Evolutionary conservation across 2,329 filamentous ascomycete species (phyloP).

Genomic region (Colletotrichum graminicola): DNA sequence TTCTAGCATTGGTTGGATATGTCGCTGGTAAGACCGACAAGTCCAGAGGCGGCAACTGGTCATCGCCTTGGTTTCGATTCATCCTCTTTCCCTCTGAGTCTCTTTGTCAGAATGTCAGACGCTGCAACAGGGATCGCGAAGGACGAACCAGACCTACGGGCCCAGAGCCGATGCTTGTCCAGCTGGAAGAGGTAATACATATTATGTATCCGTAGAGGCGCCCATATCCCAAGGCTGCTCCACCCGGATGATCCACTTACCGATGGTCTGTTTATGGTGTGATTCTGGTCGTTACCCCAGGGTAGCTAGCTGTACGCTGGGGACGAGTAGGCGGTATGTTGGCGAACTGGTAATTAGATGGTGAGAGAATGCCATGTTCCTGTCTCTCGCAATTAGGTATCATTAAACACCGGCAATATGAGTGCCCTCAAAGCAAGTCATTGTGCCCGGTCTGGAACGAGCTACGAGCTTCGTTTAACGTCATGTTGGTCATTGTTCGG

Average conservation of each 20-base stretch:
- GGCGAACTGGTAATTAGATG: neutral
- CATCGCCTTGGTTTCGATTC: slow-evolving; percentile 11
- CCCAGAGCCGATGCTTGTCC: slow-evolving; percentile 4
- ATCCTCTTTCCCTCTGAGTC: neutral
- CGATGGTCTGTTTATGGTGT: slow-evolving; percentile 40
- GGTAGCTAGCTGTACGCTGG: neutral
- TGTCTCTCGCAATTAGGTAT: neutral
- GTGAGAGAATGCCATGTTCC: neutral
- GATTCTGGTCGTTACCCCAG: slow-evolving; percentile 39
- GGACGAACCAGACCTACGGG: neutral
- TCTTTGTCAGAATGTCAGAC: neutral
- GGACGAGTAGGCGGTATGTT: neutral
- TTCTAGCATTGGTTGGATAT: neutral
- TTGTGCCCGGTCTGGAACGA: neutral
- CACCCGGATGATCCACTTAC: slow-evolving; percentile 39
- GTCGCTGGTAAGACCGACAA: slow-evolving; percentile 22
- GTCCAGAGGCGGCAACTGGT: slow-evolving; percentile 25
- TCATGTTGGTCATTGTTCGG: neutral
- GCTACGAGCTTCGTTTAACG: neutral
- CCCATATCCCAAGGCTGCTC: slow-evolving; percentile 21
- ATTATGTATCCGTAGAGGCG: too few species aligned
- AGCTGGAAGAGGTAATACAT: slow-evolving; percentile 27
- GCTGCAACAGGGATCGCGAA: neutral
- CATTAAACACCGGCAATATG: neutral
- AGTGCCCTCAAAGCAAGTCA: neutral